phyloP scores from a whole-genome alignment of 768 basidiomycete genomes.

The Russula sp. region DNA sequence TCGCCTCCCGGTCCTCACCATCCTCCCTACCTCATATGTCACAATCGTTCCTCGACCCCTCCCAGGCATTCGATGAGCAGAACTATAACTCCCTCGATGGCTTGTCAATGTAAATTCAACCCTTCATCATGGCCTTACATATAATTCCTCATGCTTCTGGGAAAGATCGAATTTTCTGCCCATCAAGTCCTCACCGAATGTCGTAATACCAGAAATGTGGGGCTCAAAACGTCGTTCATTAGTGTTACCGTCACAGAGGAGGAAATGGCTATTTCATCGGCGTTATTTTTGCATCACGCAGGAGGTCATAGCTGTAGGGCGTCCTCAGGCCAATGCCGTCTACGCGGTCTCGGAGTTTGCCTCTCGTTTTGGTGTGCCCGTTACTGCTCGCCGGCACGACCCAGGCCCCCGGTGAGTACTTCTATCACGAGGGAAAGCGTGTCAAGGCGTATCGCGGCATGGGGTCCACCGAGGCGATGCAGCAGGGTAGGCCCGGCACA shows the following conservation, averaged over 20 bases:
- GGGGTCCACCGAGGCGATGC: constrained; percentile 84
- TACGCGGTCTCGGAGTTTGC: too few relatives aligned
- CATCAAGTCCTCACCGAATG: constrained; percentile 75
- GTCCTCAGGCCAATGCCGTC: too few relatives aligned
- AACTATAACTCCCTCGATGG: constrained; percentile 73
- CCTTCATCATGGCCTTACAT: constrained; percentile 87
- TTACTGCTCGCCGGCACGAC: too few relatives aligned
- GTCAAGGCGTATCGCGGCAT: constrained; percentile 99
- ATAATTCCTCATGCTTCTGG: constrained; percentile 94
- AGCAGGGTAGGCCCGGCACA: constrained; percentile 53
- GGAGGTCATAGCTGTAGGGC: constrained; percentile 99
- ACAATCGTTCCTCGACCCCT: constrained; percentile 22
- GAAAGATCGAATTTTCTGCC: constrained; percentile 91
- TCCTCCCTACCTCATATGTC: background rate
- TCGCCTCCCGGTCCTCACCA: too few relatives aligned
- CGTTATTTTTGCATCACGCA: constrained; percentile 99
- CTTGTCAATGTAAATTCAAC: constrained; percentile 83
- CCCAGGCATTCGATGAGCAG: constrained; percentile 64
- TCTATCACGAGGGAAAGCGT: too few relatives aligned
- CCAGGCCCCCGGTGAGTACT: too few relatives aligned
- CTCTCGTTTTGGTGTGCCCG: too few relatives aligned
- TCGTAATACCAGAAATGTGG: constrained; percentile 83
- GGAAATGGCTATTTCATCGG: constrained; percentile 89
- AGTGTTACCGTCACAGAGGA: constrained; percentile 98
- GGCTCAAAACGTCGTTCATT: constrained; percentile 91